These are phyloP conservation scores for Pulchroboletus neoregius DNA, from an alignment of 1,284 basidiomycete genomes.

Conservation along the genomic window DNA sequence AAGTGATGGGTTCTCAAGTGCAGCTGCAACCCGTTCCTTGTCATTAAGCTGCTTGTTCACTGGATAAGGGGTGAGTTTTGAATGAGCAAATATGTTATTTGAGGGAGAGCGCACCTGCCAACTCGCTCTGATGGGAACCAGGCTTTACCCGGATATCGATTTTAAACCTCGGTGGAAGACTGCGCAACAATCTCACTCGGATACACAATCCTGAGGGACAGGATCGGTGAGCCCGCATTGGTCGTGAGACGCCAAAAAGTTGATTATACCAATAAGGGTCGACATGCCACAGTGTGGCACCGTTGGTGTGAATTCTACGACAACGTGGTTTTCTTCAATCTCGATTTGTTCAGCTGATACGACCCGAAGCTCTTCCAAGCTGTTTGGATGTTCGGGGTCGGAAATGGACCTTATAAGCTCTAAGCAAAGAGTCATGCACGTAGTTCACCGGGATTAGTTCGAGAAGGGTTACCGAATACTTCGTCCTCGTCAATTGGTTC, in stretches of 20 bases:
- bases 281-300: conserved; percentile 99
- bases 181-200: conserved; percentile 85
- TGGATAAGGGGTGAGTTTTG: conserved; percentile 27
- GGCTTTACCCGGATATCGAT: conserved; percentile 92
- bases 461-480: conserved; percentile 51
- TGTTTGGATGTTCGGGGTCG: conserved; percentile 96
- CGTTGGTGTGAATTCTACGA: conserved; percentile 93
- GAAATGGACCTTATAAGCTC: conserved; percentile 91
- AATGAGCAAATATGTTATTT: neutral
- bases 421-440: conserved; percentile 31
- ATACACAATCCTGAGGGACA: conserved; percentile 75
- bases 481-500: conserved; percentile 71
- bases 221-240: conserved; percentile 2
- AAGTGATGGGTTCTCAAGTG: conserved; percentile 87
- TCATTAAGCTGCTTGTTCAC: conserved; percentile 99
- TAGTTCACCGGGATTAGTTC: neutral
- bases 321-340: conserved; percentile 69
- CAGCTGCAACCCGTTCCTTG: conserved; percentile 97
- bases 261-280: conserved; percentile 79
- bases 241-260: neutral
- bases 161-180: conserved; percentile 90
- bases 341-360: conserved; percentile 88
- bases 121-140: conserved; percentile 94
- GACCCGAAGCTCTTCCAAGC: conserved; percentile 95
- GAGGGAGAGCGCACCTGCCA: conserved; percentile 55